Percentiles rank a stretch among this genome's conserved stretches.
Conservation (phyloP, 305 asterid genomes). For the Plantago lanceolata region DNA sequence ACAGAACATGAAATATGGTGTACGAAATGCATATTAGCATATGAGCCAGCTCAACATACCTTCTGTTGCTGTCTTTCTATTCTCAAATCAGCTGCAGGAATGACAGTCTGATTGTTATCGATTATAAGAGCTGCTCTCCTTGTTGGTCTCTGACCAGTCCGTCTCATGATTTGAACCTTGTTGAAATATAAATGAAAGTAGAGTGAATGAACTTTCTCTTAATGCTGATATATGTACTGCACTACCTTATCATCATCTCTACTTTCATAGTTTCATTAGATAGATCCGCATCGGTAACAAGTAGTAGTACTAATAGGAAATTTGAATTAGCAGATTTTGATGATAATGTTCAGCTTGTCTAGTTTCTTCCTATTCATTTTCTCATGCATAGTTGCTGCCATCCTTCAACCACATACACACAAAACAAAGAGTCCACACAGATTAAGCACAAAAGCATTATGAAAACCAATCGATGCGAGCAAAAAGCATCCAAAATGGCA, state of each 20-base stretch:
- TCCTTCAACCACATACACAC: slow-evolving; percentile 46
- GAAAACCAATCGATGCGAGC: not conserved
- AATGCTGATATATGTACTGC: slow-evolving; percentile 17
- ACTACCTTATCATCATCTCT: slow-evolving; percentile 52
- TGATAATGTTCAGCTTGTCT: slow-evolving; percentile 66
- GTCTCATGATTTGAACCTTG: slow-evolving; percentile 38
- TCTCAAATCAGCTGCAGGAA: slow-evolving; percentile 69
- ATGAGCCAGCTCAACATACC: slow-evolving; percentile 17
- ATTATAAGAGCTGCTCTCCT: slow-evolving; percentile 39
- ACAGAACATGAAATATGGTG: slow-evolving; percentile 12
- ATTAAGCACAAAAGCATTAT: not conserved
- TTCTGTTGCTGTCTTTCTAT: slow-evolving; percentile 58
- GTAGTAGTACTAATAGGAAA: not conserved
- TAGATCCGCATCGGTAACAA: not conserved
- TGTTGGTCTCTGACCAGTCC: slow-evolving; percentile 41
- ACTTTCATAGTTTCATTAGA: slow-evolving; percentile 28
- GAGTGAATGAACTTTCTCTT: slow-evolving; percentile 14
- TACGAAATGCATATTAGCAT: slow-evolving; percentile 16
- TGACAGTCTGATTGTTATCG: slow-evolving; percentile 65
- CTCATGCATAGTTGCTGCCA: slow-evolving; percentile 89
- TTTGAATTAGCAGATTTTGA: slow-evolving; percentile 58
- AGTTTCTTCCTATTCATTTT: slow-evolving; percentile 65
- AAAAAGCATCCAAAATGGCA: not conserved
- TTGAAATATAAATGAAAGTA: slow-evolving; percentile 20
- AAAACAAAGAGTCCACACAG: not conserved